These are phyloP conservation scores for Penicillium sp. DNA, from an alignment of 2,329 filamentous ascomycete genomes.

Conservation along the genomic window DNA sequence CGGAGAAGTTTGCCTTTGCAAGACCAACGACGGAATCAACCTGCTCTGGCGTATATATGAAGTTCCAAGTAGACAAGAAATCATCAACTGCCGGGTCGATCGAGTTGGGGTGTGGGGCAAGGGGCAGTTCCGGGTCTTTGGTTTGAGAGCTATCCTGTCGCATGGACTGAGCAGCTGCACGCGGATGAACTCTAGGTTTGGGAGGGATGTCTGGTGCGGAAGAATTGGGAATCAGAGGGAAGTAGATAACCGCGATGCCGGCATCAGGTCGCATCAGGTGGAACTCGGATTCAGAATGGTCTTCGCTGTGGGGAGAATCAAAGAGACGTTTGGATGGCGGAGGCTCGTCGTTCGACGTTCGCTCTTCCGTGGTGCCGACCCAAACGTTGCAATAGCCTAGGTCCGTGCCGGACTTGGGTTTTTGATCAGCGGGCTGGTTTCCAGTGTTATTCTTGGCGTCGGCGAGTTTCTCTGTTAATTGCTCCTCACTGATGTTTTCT, in stretches of 20 bases:
- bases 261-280: constrained; percentile 72
- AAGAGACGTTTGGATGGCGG: constrained; percentile 51
- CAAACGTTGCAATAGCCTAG: constrained; percentile 92
- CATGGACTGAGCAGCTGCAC: constrained; percentile 20
- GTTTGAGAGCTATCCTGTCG: constrained; percentile 15
- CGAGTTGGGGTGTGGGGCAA: constrained; percentile 53
- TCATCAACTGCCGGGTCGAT: constrained; percentile 82
- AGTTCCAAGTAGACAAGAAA: constrained; percentile 97
- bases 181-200: constrained; percentile 21
- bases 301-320: constrained; percentile 43
- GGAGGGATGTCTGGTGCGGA: constrained; percentile 30
- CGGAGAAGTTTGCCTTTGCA: constrained; percentile 80
- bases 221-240: constrained; percentile 81
- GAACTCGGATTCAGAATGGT: constrained; percentile 63
- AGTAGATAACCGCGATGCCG: constrained; percentile 84
- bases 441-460: constrained; percentile 49
- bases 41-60: constrained; percentile 88
- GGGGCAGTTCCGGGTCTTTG: constrained; percentile 19
- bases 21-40: constrained; percentile 80
- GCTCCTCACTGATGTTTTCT: constrained; percentile 57
- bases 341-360: constrained; percentile 54
- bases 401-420: constrained; percentile 43
- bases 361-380: constrained; percentile 81
- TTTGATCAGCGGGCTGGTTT: not conserved
- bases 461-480: constrained; percentile 62